Base-by-base conservation (phyloP, 306 rosid species). In the Carpinus fangiana region DNA sequence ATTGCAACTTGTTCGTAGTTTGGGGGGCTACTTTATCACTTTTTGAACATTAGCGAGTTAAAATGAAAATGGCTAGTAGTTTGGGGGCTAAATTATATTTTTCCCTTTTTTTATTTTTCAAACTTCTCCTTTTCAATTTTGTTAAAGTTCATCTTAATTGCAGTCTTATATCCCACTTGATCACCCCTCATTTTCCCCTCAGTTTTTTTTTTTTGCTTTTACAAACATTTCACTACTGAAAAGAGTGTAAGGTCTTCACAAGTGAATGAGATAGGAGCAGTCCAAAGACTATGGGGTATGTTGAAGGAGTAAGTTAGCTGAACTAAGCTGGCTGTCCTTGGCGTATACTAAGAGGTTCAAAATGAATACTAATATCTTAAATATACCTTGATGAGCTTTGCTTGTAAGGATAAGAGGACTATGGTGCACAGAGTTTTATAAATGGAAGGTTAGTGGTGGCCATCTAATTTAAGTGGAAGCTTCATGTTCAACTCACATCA, bases 241-340 rank as follows among this genome's bases (percentile, higher is more conserved):
- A 54, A 59, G 1, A 23, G 41, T 57, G 28, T 38, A 16, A 66
- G 59, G 14, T 61, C 57, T 16, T 17, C 52, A 46, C 47, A 61
- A 21, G 34, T 16, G 20, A 59, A 75, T 13, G 10, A 23, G 56
- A 45, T 45, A 61, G 70, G 23, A 43, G 70, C 70, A 59, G 8
- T 45, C 53, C 14, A 8, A 38, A 57, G 78, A 75, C 61, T 75
- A 47, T 46, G 1, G 17, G 26, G 62, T 43, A 57, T 8, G 14
- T 45, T 7, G 60, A 13, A 57, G 78, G 18, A 14, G 54, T 10
- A 41, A 13, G 6, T 38, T 9, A 46, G 28, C 1, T 16, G 41
- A 73, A 57, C 50, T 41, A 41, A 66, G 71, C 48, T 66, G 72
- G 72, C 51, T 38, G 23, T 66, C 50, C 51, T 66, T 41, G 31